A percentile compares a stretch with the other conserved stretches of the same genome.
Evolutionary conservation across 225 moss, liverwort and hornwort genomes (phyloP).

Genomic region (Climacium dendroides): DNA sequence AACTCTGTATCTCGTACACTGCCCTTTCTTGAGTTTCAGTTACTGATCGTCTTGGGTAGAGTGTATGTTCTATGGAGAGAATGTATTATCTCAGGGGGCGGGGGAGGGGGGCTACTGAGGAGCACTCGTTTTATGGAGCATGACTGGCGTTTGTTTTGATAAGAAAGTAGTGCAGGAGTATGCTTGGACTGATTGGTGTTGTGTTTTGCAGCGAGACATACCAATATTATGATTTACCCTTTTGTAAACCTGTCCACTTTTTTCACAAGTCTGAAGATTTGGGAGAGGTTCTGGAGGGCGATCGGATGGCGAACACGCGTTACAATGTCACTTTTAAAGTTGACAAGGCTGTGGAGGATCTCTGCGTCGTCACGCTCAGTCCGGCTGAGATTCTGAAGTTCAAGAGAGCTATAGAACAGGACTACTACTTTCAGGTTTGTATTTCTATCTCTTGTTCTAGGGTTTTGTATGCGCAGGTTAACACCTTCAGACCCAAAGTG

Average conservation of each 20-base stretch:
- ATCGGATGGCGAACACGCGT: constrained; percentile 86
- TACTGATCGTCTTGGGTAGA: background rate
- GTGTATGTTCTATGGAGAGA: background rate
- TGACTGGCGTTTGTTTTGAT: background rate
- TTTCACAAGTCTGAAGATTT: constrained; percentile 78
- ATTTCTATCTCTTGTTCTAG: background rate
- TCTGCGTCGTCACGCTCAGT: constrained; percentile 45
- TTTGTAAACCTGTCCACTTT: constrained; percentile 58
- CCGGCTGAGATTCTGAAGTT: constrained; percentile 46
- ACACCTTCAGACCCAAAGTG: background rate
- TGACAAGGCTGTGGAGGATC: constrained; percentile 49
- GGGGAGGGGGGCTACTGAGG: background rate
- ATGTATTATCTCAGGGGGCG: background rate
- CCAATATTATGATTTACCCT: constrained; percentile 92
- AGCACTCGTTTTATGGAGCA: background rate
- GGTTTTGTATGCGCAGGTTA: background rate
- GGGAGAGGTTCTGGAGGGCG: constrained; percentile 94
- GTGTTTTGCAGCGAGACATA: constrained; percentile 76
- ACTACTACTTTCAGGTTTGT: constrained; percentile 87
- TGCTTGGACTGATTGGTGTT: background rate
- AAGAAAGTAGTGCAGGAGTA: background rate
- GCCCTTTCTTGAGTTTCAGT: background rate
- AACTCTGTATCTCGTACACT: background rate
- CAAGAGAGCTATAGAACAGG: constrained; percentile 75
- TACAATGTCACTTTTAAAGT: constrained; percentile 75